Base-by-base conservation (phyloP, 1,139 yeast genomes). In the Kurtzmaniella quercitrusa region DNA sequence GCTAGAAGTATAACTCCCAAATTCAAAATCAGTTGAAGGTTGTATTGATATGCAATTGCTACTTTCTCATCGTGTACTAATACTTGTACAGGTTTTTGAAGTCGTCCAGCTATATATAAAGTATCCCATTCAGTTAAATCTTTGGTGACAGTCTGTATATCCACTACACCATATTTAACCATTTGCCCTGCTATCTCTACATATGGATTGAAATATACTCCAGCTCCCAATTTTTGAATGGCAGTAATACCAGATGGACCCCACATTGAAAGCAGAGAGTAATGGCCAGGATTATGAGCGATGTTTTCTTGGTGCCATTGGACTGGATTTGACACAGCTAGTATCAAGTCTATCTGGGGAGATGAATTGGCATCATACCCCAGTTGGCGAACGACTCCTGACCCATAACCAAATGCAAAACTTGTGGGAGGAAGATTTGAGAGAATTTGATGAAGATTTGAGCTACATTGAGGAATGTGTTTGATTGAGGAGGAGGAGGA, bases 151-250 rank as follows among this genome's bases (percentile, higher is more conserved):
- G 75, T 73, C 34, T 78, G 75, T 48, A 78, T 70, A 2, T 88
- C 80, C 1, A 89, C 83, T 12, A 90, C 83, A 4, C 99, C 99
- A 59, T 93, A 93, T 59, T 93, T 93, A 41, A 93, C 79, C 51
- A 79, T 68, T 23, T 50, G 43, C 19, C 82, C 82, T 42, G 76
- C 73, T 47, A 91, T 71, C 38, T 76, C 73, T 3, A 87, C 88
- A 62, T 78, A 93, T 3, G 99, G 98, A 58, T 93, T 94, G 68
- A 89, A 94, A 61, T 91, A 94, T 4, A 93, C 84, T 3, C 97
- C 97, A 0, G 94, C 93, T 1, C 96, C 97, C n/a, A 79, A 55
- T 38, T 77, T 77, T 56, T 86, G 93, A 16, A 88, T 73, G 40
- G 58, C 60, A 10, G 85, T 73, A 1, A 91, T 73, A 8, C 31